phyloP scores from a whole-genome alignment of 2,329 filamentous ascomycete species.

The Rutstroemia sp. region DNA sequence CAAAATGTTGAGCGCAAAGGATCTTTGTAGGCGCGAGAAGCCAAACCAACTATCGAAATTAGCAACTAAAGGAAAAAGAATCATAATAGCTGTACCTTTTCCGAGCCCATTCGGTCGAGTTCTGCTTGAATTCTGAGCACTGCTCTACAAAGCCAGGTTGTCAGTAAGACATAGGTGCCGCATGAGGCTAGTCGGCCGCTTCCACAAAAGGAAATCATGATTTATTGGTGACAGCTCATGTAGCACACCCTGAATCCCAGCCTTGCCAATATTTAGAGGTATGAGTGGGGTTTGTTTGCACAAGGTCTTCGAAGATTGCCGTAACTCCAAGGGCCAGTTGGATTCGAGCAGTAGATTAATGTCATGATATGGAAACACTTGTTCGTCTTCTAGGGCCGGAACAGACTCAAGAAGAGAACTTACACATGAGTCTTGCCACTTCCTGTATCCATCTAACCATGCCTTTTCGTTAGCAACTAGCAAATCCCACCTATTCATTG shows the following conservation, averaged over 20 bases:
- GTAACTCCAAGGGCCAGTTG: no score
- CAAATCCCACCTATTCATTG: background rate
- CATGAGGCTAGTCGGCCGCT: background rate
- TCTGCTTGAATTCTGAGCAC: constrained; percentile 60
- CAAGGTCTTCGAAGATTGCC: no score
- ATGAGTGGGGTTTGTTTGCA: no score
- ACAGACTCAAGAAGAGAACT: background rate
- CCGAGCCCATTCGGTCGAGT: constrained; percentile 43
- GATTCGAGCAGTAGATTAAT: background rate
- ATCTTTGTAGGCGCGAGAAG: constrained; percentile 65
- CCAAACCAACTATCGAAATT: constrained; percentile 50
- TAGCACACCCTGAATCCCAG: no score
- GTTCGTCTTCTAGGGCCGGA: background rate
- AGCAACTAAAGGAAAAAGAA: background rate
- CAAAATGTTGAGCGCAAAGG: constrained; percentile 59
- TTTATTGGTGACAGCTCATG: background rate
- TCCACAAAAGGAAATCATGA: background rate
- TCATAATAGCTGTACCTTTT: constrained; percentile 41
- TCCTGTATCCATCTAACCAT: constrained; percentile 9
- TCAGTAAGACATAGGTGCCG: background rate
- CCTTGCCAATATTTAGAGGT: no score
- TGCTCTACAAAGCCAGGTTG: constrained; percentile 31
- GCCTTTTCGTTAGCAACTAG: background rate
- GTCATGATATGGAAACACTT: background rate
- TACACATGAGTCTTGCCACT: constrained; percentile 11